Evolutionary conservation across 2,329 filamentous ascomycete species (phyloP).

Genomic region (Didymellaceae sp.): DNA sequence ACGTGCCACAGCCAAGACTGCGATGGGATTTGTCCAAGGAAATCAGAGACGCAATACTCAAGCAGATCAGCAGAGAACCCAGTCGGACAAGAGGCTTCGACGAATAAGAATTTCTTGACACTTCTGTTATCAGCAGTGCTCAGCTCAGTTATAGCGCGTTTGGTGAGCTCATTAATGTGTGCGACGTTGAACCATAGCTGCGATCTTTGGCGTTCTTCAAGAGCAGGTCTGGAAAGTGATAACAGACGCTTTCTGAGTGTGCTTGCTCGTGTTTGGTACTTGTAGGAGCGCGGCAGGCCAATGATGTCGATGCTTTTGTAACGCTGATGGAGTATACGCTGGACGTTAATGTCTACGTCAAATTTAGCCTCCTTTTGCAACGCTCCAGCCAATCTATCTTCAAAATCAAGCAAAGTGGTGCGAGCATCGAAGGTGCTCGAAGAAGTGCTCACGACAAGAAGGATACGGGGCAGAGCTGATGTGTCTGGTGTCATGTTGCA

Average conservation of each 20-base stretch:
- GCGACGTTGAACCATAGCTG: neutral
- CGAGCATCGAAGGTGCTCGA: neutral
- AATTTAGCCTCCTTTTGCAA: neutral
- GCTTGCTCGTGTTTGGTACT: too few species aligned
- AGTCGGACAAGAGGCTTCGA: slow-evolving; percentile 16
- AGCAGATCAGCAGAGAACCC: slow-evolving; percentile 25
- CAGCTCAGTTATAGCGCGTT: slow-evolving; percentile 11
- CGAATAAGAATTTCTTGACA: neutral
- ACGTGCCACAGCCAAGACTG: slow-evolving; percentile 31
- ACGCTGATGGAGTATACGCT: neutral
- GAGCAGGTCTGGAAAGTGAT: neutral
- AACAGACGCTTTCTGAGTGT: neutral
- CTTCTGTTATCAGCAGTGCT: neutral
- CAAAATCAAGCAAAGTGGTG: neutral
- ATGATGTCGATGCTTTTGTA: neutral
- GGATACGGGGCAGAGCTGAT: neutral
- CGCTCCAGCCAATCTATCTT: neutral
- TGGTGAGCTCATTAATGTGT: slow-evolving; percentile 10
- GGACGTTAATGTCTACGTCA: neutral
- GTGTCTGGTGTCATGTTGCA: neutral
- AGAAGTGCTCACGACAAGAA: neutral
- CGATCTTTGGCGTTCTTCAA: neutral
- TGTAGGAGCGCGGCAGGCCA: too few species aligned
- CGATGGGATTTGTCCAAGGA: slow-evolving; percentile 28
- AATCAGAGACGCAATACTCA: slow-evolving; percentile 17